Conservation (phyloP, 768 basidiomycete species). For the Tricholoma sp. region DNA sequence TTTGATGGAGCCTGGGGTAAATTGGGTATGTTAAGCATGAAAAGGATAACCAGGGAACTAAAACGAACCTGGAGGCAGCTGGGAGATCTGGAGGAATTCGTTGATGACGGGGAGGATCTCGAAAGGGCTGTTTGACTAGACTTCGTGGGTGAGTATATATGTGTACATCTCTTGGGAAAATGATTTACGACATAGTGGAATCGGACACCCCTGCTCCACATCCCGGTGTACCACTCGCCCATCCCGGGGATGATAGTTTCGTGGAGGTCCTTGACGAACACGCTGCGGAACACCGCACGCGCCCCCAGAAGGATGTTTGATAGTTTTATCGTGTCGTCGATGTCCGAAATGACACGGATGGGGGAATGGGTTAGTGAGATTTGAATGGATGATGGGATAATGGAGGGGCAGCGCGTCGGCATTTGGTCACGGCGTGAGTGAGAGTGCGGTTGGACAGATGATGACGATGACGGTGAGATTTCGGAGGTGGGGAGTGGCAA, state of each 20-base stretch:
- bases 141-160: not conserved
- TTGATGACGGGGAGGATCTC: slow-evolving; percentile 76
- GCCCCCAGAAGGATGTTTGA: slow-evolving; percentile 78
- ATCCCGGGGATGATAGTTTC: slow-evolving; percentile 81
- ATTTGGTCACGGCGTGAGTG: not conserved
- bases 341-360: slow-evolving; percentile 83
- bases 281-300: slow-evolving; percentile 80
- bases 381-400: slow-evolving; percentile 25
- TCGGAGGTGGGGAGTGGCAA: slow-evolving; percentile 26
- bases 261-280: slow-evolving; percentile 80
- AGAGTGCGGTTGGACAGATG: slow-evolving; percentile 1
- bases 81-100: slow-evolving; percentile 67
- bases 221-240: slow-evolving; percentile 68
- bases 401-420: not conserved
- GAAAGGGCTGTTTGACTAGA: slow-evolving; percentile 78
- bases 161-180: not conserved
- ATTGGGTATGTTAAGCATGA: not conserved
- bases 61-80: slow-evolving; percentile 56
- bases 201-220: slow-evolving; percentile 67
- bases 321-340: slow-evolving; percentile 88
- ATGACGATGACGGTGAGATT: slow-evolving; percentile 2
- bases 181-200: slow-evolving; percentile 86
- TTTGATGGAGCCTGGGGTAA: slow-evolving; percentile 58
- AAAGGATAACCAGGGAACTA: not conserved
- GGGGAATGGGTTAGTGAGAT: slow-evolving; percentile 56